Percentiles rank a stretch among this genome's conserved stretches.
phyloP scores from a whole-genome alignment of 441 rosid species.

The Erodium moschatum region DNA sequence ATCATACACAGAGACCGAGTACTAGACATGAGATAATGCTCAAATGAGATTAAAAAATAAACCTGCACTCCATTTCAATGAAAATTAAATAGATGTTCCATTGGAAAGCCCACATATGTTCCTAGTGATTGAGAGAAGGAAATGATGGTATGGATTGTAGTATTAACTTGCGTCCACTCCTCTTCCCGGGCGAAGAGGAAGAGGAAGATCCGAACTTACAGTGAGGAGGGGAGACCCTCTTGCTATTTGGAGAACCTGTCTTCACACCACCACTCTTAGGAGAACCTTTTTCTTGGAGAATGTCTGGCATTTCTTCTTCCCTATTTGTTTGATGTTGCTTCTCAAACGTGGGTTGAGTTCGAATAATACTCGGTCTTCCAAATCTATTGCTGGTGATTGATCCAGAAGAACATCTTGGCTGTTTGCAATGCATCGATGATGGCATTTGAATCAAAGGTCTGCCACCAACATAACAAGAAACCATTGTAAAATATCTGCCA shows the following conservation, averaged over 20 bases:
- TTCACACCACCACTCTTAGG: slow-evolving; percentile 34
- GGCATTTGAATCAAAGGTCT: slow-evolving; percentile 60
- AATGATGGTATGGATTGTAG: slow-evolving; percentile 74
- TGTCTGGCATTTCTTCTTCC: slow-evolving; percentile 61
- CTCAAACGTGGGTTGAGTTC: slow-evolving; percentile 39
- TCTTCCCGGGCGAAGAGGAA: slow-evolving; percentile 48
- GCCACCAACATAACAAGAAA: slow-evolving; percentile 17
- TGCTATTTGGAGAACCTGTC: slow-evolving; percentile 78
- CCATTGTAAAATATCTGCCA: background rate
- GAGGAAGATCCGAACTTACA: slow-evolving; percentile 34
- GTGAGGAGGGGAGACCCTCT: slow-evolving; percentile 90
- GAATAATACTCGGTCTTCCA: slow-evolving; percentile 39
- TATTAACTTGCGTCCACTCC: slow-evolving; percentile 79
- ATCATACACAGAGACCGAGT: background rate
- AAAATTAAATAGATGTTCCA: slow-evolving; percentile 4
- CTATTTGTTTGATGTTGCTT: slow-evolving; percentile 33
- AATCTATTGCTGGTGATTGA: slow-evolving; percentile 24
- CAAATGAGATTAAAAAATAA: background rate
- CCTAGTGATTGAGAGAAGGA: slow-evolving; percentile 56
- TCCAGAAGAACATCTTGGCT: slow-evolving; percentile 46
- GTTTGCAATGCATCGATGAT: slow-evolving; percentile 53
- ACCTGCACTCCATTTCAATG: slow-evolving; percentile 12
- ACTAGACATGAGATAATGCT: background rate
- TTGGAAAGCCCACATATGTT: slow-evolving; percentile 7
- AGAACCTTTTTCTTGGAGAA: slow-evolving; percentile 39